Conservation (phyloP, 1,284 basidiomycete genomes). For the Moniliophthora roreri region DNA sequence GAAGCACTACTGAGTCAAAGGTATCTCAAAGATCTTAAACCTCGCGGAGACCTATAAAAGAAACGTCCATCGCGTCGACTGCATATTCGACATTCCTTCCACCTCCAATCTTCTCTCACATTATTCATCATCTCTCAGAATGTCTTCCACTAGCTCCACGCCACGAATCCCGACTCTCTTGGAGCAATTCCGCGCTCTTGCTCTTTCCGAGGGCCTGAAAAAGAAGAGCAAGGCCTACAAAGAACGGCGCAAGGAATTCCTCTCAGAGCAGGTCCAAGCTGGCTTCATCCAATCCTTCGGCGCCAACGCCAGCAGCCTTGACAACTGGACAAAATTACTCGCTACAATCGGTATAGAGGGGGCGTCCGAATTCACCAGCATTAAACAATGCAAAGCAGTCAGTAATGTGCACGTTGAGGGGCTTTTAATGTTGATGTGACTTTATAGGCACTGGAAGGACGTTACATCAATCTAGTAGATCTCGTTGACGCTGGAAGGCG, state of each 20-base stretch:
- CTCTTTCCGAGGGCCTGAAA: conserved; percentile 13
- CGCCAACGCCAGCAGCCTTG: conserved; percentile 4
- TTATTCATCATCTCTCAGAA: too few species aligned
- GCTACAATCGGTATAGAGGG: conserved; percentile 5
- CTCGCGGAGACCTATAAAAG: too few species aligned
- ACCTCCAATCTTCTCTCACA: too few species aligned
- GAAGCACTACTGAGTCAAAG: too few species aligned
- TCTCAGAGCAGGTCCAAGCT: conserved; percentile 7
- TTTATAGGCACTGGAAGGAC: conserved; percentile 9
- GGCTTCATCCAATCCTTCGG: conserved; percentile 13
- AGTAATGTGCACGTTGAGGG: background rate
- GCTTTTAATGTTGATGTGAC: background rate
- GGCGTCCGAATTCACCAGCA: conserved; percentile 1
- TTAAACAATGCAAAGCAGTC: conserved; percentile 12
- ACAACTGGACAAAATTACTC: conserved; percentile 11
- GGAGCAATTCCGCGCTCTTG: conserved; percentile 8
- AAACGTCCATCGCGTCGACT: too few species aligned
- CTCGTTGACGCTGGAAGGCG: conserved; percentile 18
- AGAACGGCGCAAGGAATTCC: conserved; percentile 5
- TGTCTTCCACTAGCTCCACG: too few species aligned
- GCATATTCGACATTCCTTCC: too few species aligned
- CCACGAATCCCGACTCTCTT: background rate
- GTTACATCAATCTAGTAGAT: conserved; percentile 22
- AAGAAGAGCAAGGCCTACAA: conserved; percentile 12
- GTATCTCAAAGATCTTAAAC: too few species aligned